These are phyloP conservation scores for Proliferodiscus dingleyae DNA, from an alignment of 2,329 filamentous ascomycete genomes.

Conservation along the genomic window DNA sequence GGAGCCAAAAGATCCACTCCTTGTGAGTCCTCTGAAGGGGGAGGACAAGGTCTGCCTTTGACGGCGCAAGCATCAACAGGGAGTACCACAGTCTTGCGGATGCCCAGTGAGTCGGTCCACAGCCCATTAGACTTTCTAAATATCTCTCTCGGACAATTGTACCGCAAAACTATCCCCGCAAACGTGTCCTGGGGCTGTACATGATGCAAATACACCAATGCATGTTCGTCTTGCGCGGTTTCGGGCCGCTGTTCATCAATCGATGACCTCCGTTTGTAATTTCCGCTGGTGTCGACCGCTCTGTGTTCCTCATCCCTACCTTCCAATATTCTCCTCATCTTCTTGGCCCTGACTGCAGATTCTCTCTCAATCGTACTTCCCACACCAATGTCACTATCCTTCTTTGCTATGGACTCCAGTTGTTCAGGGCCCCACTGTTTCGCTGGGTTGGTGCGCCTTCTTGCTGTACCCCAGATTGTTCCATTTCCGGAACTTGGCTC, in stretches of 20 bases:
- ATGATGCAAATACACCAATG: conserved; percentile 85
- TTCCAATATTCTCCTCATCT: conserved; percentile 55
- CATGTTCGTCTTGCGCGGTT: conserved; percentile 54
- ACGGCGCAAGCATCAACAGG: conserved; percentile 86
- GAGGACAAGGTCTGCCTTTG: conserved; percentile 66
- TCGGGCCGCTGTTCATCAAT: conserved; percentile 21
- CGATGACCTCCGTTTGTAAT: conserved; percentile 25
- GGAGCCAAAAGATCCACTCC: conserved; percentile 48
- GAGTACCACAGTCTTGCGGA: conserved; percentile 72
- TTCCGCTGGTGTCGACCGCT: conserved; percentile 42
- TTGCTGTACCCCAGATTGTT: conserved; percentile 5
- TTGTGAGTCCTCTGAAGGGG: conserved; percentile 40
- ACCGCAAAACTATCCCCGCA: conserved; percentile 84
- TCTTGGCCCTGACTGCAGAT: conserved; percentile 49
- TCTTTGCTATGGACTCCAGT: conserved; percentile 14
- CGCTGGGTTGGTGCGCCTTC: conserved; percentile 5
- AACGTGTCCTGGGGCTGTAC: conserved; percentile 81
- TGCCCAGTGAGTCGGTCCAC: conserved; percentile 91
- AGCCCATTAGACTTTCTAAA: conserved; percentile 86
- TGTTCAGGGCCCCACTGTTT: conserved; percentile 27
- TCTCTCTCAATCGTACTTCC: conserved; percentile 51
- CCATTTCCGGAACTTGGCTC: conserved; percentile 2
- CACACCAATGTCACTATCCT: conserved; percentile 40
- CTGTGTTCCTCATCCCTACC: conserved; percentile 57
- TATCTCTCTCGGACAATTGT: conserved; percentile 77